Evolutionary conservation across 1,284 basidiomycete genomes (phyloP).

Genomic region (Pseudozyma thailandica): DNA sequence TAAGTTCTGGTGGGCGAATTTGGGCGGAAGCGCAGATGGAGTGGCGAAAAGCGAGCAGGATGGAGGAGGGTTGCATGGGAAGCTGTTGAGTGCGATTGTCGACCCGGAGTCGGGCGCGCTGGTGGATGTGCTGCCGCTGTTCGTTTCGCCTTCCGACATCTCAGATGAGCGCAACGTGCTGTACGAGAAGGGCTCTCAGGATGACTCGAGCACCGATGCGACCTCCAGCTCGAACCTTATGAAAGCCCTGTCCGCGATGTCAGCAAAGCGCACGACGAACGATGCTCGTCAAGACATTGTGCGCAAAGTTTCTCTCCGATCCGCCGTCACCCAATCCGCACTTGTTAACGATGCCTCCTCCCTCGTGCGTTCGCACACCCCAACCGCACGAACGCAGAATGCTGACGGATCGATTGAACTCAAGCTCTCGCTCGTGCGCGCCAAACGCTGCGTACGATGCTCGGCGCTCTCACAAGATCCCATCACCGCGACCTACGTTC

Average conservation of each 20-base stretch:
- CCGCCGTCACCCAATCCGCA: slow-evolving; percentile 28
- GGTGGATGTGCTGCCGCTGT: slow-evolving; percentile 39
- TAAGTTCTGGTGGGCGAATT: slow-evolving; percentile 35
- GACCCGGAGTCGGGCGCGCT: slow-evolving; percentile 31
- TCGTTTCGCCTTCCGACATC: slow-evolving; percentile 33
- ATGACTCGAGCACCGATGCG: background rate
- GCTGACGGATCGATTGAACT: slow-evolving; percentile 1
- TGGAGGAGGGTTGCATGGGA: slow-evolving; percentile 5
- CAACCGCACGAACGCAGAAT: background rate
- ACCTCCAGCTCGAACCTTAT: background rate
- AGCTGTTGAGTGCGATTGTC: slow-evolving; percentile 29
- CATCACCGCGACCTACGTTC: slow-evolving; percentile 14
- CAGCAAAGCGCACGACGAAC: slow-evolving; percentile 21
- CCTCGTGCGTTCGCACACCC: background rate
- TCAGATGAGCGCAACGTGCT: slow-evolving; percentile 40
- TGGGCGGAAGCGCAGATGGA: slow-evolving; percentile 11
- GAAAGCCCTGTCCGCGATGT: slow-evolving; percentile 24
- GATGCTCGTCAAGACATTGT: slow-evolving; percentile 21
- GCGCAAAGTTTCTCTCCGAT: slow-evolving; percentile 28
- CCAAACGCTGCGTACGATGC: slow-evolving; percentile 40
- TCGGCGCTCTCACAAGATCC: slow-evolving; percentile 34
- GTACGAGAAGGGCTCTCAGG: slow-evolving; percentile 15
- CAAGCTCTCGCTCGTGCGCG: slow-evolving; percentile 19
- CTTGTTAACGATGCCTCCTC: slow-evolving; percentile 23
- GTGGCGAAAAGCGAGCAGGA: slow-evolving; percentile 8